Evolutionary conservation across 495 filamentous ascomycete species (phyloP), one percentile per base, ranked within the genome.

Genomic region (Penicillium bialowiezense): DNA sequence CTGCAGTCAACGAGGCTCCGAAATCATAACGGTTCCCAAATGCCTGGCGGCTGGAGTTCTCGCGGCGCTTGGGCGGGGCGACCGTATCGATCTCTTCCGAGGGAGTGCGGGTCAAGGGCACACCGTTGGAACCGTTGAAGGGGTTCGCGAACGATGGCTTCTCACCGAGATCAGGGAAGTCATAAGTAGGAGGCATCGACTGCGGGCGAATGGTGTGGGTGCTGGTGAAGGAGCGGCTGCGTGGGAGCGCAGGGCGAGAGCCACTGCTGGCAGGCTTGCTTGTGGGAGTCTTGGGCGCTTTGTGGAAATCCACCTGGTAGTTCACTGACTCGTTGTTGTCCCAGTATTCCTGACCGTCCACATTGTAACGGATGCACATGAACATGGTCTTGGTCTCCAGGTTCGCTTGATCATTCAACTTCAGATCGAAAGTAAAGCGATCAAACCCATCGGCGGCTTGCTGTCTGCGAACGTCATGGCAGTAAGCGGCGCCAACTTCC

Each of bases 1-100:
- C 91, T 8, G 89, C 88, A 41, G 75, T 85, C 28, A 97, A 76
- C 1, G 95, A 97, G 28, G 88, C 88, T 37, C 86, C 82, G 60
- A 98, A 97, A 67, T 97, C 91, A 65, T 98, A 98, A 33, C 93
- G 85, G 60, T 87, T 89, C 33, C 89, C 85, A 58, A 97, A 96
- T 29, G 85, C 87, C 61, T 92, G 89, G 24, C 80, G 85, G 45
- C 76, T 76, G 13, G 81, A 78, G 43, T 81, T 78, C 29, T 83
- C 72, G 40, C 79, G 77, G 43, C 72, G 79, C 41, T 74, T 69
- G 34, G 74, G 74, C 29, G 73, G 67, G 60, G 63, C 71, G 31
- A 72, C 55, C n/a, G 65, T 55, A 24, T 73, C 67, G 19, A 61
- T 60, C 18, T 73, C 70, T 21, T 67, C 57, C 9, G 68, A 54